Evolutionary conservation across 2,329 filamentous ascomycete genomes (phyloP).

Genomic region (Cladosporium sp.): DNA sequence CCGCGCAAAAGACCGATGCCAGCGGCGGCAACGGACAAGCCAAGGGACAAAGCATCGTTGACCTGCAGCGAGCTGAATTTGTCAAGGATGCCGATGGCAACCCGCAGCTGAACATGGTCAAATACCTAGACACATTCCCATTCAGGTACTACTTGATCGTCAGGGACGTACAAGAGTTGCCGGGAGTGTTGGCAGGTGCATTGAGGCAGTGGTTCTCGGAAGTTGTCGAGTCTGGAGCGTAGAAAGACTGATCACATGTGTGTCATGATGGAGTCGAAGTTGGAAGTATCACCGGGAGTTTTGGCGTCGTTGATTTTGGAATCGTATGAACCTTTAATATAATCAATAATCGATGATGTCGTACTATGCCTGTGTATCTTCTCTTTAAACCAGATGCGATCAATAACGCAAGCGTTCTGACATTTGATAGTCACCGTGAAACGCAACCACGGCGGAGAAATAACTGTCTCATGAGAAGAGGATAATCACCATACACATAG

Average conservation of each 20-base stretch:
- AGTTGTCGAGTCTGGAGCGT: constrained; percentile 46
- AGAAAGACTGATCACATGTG: neutral
- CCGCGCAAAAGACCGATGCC: constrained; percentile 18
- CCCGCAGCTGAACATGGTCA: constrained; percentile 70
- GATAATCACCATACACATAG: constrained; percentile 6
- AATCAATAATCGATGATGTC: too few relatives aligned
- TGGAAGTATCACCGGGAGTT: neutral
- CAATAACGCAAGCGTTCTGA: too few relatives aligned
- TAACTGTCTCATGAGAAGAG: neutral
- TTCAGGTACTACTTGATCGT: constrained; percentile 98
- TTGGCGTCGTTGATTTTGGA: neutral
- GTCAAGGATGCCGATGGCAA: constrained; percentile 62
- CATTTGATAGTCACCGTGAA: too few relatives aligned
- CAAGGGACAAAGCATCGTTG: constrained; percentile 66
- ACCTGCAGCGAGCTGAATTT: constrained; percentile 84
- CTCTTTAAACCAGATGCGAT: too few relatives aligned
- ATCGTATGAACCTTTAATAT: too few relatives aligned
- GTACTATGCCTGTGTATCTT: too few relatives aligned
- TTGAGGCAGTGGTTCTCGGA: constrained; percentile 94
- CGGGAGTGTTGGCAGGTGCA: constrained; percentile 78
- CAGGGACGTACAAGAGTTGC: constrained; percentile 84
- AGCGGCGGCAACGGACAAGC: constrained; percentile 22
- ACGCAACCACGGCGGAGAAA: too few relatives aligned
- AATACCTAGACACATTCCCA: constrained; percentile 92
- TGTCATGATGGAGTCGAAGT: neutral